Percentiles rank a stretch among this genome's conserved stretches.
Evolutionary conservation across 495 filamentous ascomycete species (phyloP).

Genomic region (Halenospora varia): DNA sequence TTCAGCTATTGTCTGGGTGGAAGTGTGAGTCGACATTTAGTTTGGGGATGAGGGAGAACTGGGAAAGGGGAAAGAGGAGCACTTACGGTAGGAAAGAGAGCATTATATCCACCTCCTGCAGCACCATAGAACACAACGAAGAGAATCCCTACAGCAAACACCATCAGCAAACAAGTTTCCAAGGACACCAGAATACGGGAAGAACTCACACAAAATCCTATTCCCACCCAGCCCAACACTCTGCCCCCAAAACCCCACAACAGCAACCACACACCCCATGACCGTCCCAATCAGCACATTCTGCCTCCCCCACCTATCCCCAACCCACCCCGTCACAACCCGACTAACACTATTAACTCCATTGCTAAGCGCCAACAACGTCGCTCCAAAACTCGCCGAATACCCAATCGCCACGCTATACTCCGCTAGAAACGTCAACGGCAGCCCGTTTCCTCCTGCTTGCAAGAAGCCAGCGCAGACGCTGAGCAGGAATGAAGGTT

Average conservation of each 20-base stretch:
- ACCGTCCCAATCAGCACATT: constrained; percentile 50
- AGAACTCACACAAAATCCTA: constrained; percentile 21
- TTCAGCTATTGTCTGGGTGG: constrained; percentile 46
- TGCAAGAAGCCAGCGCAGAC: constrained; percentile 41
- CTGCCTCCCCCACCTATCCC: constrained; percentile 46
- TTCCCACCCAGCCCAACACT: constrained; percentile 24
- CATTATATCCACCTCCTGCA: constrained; percentile 46
- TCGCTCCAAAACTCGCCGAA: constrained; percentile 36
- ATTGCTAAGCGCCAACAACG: constrained; percentile 49
- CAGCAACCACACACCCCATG: constrained; percentile 38
- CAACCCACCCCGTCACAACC: constrained; percentile 45
- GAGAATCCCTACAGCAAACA: constrained; percentile 29
- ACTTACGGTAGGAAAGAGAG: constrained; percentile 36
- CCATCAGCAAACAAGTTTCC: neutral
- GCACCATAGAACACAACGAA: constrained; percentile 52
- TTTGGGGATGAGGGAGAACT: too few species aligned
- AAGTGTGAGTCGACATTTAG: too few species aligned
- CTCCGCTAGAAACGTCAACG: constrained; percentile 42
- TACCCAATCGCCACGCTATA: constrained; percentile 39
- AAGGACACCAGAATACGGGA: neutral
- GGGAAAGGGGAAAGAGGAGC: neutral
- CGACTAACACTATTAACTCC: constrained; percentile 51
- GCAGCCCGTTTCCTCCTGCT: constrained; percentile 39
- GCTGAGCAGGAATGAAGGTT: constrained; percentile 38
- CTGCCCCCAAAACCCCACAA: constrained; percentile 48